Percentiles rank a stretch among this genome's conserved stretches.
phyloP scores from a whole-genome alignment of 2,329 filamentous ascomycete genomes.

The Diplodia seriata region DNA sequence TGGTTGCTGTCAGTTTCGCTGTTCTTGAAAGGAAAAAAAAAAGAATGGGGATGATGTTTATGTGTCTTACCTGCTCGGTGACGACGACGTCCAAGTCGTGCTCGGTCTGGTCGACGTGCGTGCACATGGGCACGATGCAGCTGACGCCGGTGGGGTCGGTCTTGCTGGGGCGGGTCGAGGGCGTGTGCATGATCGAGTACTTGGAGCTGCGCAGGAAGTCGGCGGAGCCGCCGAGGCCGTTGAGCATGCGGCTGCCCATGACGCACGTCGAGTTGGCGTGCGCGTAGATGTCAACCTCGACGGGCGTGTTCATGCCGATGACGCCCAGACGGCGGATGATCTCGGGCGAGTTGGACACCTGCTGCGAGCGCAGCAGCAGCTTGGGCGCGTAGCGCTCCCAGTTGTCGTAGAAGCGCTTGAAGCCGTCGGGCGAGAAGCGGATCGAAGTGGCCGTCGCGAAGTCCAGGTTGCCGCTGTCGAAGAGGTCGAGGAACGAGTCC shows the following conservation, averaged over 20 bases:
- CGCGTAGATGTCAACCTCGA: slow-evolving; percentile 93
- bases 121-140: slow-evolving; percentile 94
- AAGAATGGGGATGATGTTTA: neutral
- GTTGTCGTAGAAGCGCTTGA: slow-evolving; percentile 87
- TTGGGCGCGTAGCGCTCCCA: slow-evolving; percentile 83
- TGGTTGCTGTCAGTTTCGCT: neutral
- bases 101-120: slow-evolving; percentile 90
- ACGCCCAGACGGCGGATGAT: slow-evolving; percentile 86
- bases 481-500: slow-evolving; percentile 91
- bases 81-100: slow-evolving; percentile 91
- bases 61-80: slow-evolving; percentile 60
- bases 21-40: neutral
- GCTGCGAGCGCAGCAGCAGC: slow-evolving; percentile 84
- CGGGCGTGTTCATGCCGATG: slow-evolving; percentile 94
- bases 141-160: slow-evolving; percentile 80
- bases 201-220: slow-evolving; percentile 82
- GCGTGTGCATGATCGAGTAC: slow-evolving; percentile 94
- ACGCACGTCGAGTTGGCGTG: slow-evolving; percentile 92
- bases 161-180: slow-evolving; percentile 79
- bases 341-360: slow-evolving; percentile 87
- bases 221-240: slow-evolving; percentile 80
- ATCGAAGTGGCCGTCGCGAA: slow-evolving; percentile 91
- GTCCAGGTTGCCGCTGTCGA: slow-evolving; percentile 85
- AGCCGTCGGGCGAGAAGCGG: slow-evolving; percentile 88
- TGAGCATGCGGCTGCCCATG: slow-evolving; percentile 86